Base-by-base conservation (phyloP, 257 asterid species). In the Verbascum thapsus region DNA sequence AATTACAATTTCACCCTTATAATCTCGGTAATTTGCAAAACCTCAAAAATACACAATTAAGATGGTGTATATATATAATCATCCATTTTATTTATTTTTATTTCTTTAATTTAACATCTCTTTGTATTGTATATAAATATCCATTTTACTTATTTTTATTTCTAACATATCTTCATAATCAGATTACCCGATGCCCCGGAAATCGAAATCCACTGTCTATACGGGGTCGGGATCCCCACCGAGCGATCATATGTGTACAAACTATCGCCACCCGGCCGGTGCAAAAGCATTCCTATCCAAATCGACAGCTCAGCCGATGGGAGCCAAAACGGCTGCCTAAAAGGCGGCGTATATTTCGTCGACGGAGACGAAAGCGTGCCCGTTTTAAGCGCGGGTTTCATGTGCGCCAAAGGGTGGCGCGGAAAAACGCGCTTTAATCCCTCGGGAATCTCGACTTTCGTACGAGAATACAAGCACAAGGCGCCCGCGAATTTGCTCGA, bases 371-470 rank as follows among this genome's bases (percentile, higher is more conserved):
- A 84, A 44, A 81, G 80, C 1, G 86, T 87, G 10, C 91, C 95
- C 0, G 80, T 79, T 13, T 8, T 89, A 42, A 85, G 99, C 3
- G 88, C 96, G 0, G 96, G 96, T 5, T 90, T 77, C 82, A 87
- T 90, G 97, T 84, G 92, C n/a, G 86, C 94, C 38, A 85, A 85
- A 69, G 94, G 90, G 4, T 92, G 97, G 96, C 56, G 86, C 59
- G 96, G 96, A 10, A 85, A 54, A 52, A 89, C 96, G 1, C 72
- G 90, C 49, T 92, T 89, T 74, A 92, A 89, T 63, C 99, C 99
- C 4, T 89, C 95, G 0, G 94, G 95, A 5, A 72, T 66, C 0
- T 39, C 83, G 16, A 78, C 94, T 3, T 77, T 82, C 63, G 41
- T 82, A 26, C 70, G 95, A 58, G 99, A 92, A 74, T 87, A 80